Conservation (phyloP, 495 filamentous ascomycete species). For the Parathielavia hyrcaniae region DNA sequence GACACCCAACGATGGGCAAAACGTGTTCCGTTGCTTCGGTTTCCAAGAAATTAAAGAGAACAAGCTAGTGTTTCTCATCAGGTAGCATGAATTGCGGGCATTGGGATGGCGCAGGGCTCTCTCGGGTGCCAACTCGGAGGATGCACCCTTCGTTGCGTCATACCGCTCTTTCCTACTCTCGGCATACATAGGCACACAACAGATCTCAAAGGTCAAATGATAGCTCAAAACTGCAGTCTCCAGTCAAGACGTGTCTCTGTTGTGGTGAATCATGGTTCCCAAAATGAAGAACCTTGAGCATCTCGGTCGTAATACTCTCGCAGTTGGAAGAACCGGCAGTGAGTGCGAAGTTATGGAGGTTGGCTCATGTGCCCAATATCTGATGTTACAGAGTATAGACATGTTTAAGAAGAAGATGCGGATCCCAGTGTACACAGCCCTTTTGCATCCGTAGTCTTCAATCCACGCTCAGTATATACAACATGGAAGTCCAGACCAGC, state of each 20-base stretch:
- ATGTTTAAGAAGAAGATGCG: too few relatives aligned
- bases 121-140: conserved; percentile 4
- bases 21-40: background rate
- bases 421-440: background rate
- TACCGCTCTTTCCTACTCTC: background rate
- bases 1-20: background rate
- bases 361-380: too few relatives aligned
- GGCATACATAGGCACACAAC: background rate
- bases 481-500: background rate
- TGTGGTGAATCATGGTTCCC: background rate
- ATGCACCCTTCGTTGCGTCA: background rate
- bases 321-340: too few relatives aligned
- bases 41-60: background rate
- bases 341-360: too few relatives aligned
- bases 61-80: background rate
- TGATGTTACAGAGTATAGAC: background rate
- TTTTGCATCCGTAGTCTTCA: too few relatives aligned
- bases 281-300: too few relatives aligned
- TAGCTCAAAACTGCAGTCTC: conserved; percentile 3
- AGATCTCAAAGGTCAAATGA: background rate
- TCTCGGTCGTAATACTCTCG: too few relatives aligned
- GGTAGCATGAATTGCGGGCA: background rate
- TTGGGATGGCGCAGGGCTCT: background rate
- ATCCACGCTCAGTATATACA: too few relatives aligned
- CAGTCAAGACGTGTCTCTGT: background rate